A percentile compares a stretch with the other conserved stretches of the same genome.
Conservation (phyloP, 345 rosid genomes). For the Eucalyptus albens region DNA sequence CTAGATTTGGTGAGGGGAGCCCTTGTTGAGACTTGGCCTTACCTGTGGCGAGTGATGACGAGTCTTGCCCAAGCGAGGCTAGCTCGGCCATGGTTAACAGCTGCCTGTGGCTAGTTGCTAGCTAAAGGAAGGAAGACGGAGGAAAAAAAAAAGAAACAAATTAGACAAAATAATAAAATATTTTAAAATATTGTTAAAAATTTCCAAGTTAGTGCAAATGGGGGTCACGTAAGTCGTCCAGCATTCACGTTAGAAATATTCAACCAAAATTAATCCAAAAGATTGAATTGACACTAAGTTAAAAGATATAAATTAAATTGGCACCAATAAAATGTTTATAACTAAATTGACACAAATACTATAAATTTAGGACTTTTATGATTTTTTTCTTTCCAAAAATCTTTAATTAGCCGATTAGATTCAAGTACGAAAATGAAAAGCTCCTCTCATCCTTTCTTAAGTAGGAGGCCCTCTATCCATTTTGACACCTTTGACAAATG, state of each 20-base stretch:
- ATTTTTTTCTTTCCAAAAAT: accelerated
- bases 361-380: accelerated
- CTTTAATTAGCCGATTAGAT: accelerated
- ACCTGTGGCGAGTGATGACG: accelerated
- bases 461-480: too few relatives aligned
- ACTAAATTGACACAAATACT: too few relatives aligned
- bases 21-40: accelerated
- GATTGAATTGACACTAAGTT: too few relatives aligned
- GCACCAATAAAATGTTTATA: accelerated
- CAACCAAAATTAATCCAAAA: accelerated
- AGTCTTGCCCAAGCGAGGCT: too few relatives aligned
- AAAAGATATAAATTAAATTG: too few relatives aligned
- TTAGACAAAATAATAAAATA: too few relatives aligned
- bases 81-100: accelerated
- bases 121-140: too few relatives aligned
- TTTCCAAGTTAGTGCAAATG: accelerated
- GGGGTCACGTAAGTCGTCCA: accelerated
- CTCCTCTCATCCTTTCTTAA: too few relatives aligned
- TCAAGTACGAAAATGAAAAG: too few relatives aligned
- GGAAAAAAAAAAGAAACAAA: accelerated
- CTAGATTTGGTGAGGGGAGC: accelerated
- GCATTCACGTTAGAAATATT: accelerated
- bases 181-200: too few relatives aligned
- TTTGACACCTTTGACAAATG: too few relatives aligned
- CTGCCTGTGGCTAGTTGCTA: accelerated